Evolutionary conservation across 768 basidiomycete genomes (phyloP), one percentile per base, ranked within the genome.

Genomic region (Pleurotus giganteus): DNA sequence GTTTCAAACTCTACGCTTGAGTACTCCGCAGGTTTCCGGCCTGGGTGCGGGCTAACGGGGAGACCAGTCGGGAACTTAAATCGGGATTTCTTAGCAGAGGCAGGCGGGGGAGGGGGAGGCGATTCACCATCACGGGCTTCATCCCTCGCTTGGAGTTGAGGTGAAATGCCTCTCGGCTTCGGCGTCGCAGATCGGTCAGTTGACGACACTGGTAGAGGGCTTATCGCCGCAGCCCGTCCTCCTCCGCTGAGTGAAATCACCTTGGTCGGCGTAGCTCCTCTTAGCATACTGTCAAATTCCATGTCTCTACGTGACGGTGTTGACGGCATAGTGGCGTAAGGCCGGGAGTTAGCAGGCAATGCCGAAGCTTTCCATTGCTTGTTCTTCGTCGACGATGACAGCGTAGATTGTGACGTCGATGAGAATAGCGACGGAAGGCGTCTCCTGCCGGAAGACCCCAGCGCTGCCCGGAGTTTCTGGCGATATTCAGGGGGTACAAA

Each of bases 401-500:
- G 78, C 65, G 80, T 84, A 17, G 73, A 68, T 60, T 76, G 80
- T n/a, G 64, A 68, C 26, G 77, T 72, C 23, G 79, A 69, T 9
- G 83, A 76, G 59, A 91, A 89, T 34, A 88, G 71, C 13, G 85
- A 85, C 2, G 86, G 86, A n/a, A 91, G 69, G 6, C 85, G 83
- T n/a, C 80, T 76, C 13, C 84, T 78, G 15, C 69, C 73, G 6
- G 73, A 74, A 0, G 77, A 72, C 17, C 49, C 49, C 26, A 51
- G 23, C 2, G 80, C 75, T 13, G 78, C 74, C 4, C 83, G 82
- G 4, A 95, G 78, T 60, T 91, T 86, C 42, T 89, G 84, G 3
- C 90, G 78, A 63, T 93, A 94, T 65, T 94, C 94, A 34, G 82
- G 72, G 0, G 95, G 96, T 2, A 99, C 93, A 53, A 92, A 90